Evolutionary conservation across 2,329 filamentous ascomycete genomes (phyloP), one percentile per base, ranked within the genome.

Genomic region (Intubia oerlemansii): DNA sequence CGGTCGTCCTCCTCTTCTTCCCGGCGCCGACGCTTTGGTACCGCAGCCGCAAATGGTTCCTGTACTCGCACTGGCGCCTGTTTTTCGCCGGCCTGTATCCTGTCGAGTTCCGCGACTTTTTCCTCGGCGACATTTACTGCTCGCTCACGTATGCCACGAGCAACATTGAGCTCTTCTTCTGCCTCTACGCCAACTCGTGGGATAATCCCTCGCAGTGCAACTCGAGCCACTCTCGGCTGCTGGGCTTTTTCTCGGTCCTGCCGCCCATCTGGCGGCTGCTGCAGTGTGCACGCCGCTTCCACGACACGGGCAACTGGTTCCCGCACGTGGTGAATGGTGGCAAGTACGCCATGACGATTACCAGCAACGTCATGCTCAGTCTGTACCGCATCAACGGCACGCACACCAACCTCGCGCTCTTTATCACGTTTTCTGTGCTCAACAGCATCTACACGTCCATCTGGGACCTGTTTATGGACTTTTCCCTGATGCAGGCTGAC

Each of bases 401-500:
- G 1, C 51, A 52, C 1, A 46, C 51, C 2, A 56, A 65, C 11
- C 59, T 80, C 23, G 76, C 69, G 0, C 46, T 81, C 2, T 95
- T 91, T 46, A 74, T 91, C 35, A 61, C 68, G 0, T 81, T 84
- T 41, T 80, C 81, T 0, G 58, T 62, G n/a, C 50, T 91, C 38
- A 98, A 93, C 46, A 65, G 72, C 25, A 50, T 90, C 17, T 95
- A 93, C 48, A 73, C 66, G 40, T 81, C 73, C 8, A 63, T 92
- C 24, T 98, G 88, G 88, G 88, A 98, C 45, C 54, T 98, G 2
- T 70, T 81, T 38, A 93, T 95, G 78, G 88, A 98, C 48, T 95
- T 88, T 62, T 88, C 77, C 33, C 59, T 93, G n/a, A 62, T 85
- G 4, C 82, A 93, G 41, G 62, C 75, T 0, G 67, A 73, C 31